A percentile compares a stretch with the other conserved stretches of the same genome.
Conservation (phyloP, 2,329 filamentous ascomycete species). For the Ploettnerulaceae sp. region DNA sequence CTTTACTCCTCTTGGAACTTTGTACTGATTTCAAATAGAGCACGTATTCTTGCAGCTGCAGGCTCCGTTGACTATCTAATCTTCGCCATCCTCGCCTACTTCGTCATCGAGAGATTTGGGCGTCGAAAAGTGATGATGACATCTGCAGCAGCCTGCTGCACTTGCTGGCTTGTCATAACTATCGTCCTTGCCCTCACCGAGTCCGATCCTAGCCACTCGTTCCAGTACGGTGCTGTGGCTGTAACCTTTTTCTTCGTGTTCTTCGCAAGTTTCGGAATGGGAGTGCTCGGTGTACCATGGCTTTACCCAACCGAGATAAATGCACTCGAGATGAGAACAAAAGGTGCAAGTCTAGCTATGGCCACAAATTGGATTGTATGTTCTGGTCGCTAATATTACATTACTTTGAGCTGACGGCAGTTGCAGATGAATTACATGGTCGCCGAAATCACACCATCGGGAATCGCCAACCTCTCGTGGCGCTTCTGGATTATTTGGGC, state of each 20-base stretch:
- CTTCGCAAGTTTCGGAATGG: constrained; percentile 49
- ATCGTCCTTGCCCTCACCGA: constrained; percentile 31
- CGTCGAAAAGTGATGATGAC: constrained; percentile 41
- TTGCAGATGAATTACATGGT: constrained; percentile 43
- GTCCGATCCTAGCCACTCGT: constrained; percentile 26
- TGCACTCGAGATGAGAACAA: constrained; percentile 33
- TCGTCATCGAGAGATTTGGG: constrained; percentile 37
- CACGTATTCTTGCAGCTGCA: constrained; percentile 42
- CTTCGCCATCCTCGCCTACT: constrained; percentile 35
- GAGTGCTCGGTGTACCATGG: constrained; percentile 37
- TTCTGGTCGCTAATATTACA: not conserved
- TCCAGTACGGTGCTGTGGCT: constrained; percentile 45
- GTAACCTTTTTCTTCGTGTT: constrained; percentile 44
- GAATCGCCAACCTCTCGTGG: constrained; percentile 34
- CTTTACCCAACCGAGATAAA: constrained; percentile 37
- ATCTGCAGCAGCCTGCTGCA: constrained; percentile 39
- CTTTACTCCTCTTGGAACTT: not conserved
- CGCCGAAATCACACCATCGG: constrained; percentile 35
- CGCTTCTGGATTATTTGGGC: constrained; percentile 38
- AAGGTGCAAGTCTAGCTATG: constrained; percentile 34
- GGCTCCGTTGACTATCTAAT: constrained; percentile 45
- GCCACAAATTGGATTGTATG: constrained; percentile 35
- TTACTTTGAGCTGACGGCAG: constrained; percentile 7
- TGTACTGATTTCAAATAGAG: constrained; percentile 22
- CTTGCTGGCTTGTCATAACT: constrained; percentile 41